Conservation (phyloP, 1,284 basidiomycete species). For the Malassezia sympodialis region DNA sequence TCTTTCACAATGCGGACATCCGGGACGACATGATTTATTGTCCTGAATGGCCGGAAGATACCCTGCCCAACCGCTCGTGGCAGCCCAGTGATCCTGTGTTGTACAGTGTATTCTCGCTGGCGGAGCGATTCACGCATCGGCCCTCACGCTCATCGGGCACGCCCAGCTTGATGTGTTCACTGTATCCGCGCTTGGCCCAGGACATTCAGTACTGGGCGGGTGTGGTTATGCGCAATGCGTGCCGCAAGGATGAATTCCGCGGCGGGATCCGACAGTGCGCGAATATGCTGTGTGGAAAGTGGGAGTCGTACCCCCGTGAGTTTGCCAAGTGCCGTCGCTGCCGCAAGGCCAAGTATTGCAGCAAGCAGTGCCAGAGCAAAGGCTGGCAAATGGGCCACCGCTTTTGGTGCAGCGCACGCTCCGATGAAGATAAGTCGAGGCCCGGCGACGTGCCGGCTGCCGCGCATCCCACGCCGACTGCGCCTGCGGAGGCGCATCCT, state of each 20-base stretch:
- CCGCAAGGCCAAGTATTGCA: slow-evolving; percentile 95
- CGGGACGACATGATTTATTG: slow-evolving; percentile 25
- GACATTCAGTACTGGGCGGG: slow-evolving; percentile 99
- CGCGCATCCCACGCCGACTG: not conserved
- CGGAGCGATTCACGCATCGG: slow-evolving; percentile 89
- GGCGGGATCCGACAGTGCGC: slow-evolving; percentile 95
- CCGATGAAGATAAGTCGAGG: slow-evolving; percentile 31
- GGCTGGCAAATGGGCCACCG: slow-evolving; percentile 95
- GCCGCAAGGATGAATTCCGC: slow-evolving; percentile 79
- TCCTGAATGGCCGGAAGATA: slow-evolving; percentile 25
- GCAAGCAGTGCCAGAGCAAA: slow-evolving; percentile 90
- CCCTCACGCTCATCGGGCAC: slow-evolving; percentile 59
- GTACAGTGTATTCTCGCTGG: slow-evolving; percentile 68
- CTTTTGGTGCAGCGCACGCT: slow-evolving; percentile 52
- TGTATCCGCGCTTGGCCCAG: slow-evolving; percentile 58
- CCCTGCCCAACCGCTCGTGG: slow-evolving; percentile 34
- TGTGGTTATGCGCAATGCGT: slow-evolving; percentile 98
- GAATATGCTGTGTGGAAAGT: slow-evolving; percentile 77
- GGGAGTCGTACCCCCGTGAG: slow-evolving; percentile 85
- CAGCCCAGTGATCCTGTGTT: slow-evolving; percentile 46
- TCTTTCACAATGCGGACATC: slow-evolving; percentile 61
- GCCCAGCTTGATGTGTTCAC: slow-evolving; percentile 50
- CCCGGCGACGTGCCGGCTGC: not conserved
- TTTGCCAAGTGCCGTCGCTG: slow-evolving; percentile 95
- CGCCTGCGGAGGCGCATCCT: not conserved